Conservation (phyloP, 805 yeast genomes). For the Candida succiphila region DNA sequence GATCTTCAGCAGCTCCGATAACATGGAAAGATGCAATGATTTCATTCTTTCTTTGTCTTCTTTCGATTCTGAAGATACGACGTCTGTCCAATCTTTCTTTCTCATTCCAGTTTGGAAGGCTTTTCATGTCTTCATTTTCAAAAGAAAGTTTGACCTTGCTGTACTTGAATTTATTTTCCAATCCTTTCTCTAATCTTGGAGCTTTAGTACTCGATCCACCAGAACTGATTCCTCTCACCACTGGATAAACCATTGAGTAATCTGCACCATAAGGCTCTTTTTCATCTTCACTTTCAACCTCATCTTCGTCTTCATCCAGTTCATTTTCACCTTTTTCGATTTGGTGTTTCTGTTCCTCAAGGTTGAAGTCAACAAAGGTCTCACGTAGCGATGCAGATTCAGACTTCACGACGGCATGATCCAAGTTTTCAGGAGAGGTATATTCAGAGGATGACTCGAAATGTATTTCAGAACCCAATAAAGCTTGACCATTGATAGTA, state of each 20-base stretch:
- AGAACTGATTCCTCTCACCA: conserved; percentile 47
- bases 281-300: conserved; percentile 1
- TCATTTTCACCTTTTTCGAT: background rate
- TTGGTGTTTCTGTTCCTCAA: background rate
- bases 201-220: conserved; percentile 51
- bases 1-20: conserved; percentile 39
- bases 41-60: conserved; percentile 37
- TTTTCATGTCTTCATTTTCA: conserved; percentile 33
- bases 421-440: background rate
- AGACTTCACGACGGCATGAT: background rate
- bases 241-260: conserved; percentile 29
- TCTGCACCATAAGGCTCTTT: background rate
- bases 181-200: conserved; percentile 23
- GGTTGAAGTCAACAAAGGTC: too few species aligned
- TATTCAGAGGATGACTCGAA: conserved; percentile 9
- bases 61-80: conserved; percentile 48
- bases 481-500: too few species aligned
- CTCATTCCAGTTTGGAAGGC: conserved; percentile 40
- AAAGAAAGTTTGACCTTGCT: conserved; percentile 40
- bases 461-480: conserved; percentile 1
- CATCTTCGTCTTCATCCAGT: conserved; percentile 1
- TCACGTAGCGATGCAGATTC: too few species aligned
- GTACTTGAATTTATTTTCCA: conserved; percentile 18
- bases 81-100: conserved; percentile 39
- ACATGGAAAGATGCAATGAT: conserved; percentile 40